Conservation (phyloP, 139 green algal species). For the Picochlorum sp. region DNA sequence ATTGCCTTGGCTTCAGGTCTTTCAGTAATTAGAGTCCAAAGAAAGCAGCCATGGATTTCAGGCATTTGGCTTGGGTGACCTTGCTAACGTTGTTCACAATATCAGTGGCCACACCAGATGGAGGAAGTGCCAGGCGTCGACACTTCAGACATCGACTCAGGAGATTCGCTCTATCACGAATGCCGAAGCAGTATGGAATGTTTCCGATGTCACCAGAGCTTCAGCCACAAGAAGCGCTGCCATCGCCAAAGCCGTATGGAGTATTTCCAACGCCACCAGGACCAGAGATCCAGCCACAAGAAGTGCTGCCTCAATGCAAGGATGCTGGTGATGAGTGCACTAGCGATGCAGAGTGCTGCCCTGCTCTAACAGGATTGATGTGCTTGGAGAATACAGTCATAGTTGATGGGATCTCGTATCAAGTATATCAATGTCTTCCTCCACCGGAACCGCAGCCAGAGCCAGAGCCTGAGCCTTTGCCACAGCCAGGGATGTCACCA, state of each 20-base stretch:
- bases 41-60: background rate
- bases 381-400: background rate
- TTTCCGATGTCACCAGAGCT: background rate
- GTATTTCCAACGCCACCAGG: background rate
- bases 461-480: background rate
- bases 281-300: background rate
- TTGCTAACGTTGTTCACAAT: background rate
- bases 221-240: background rate
- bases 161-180: background rate
- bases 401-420: background rate
- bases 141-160: background rate
- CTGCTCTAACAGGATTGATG: background rate
- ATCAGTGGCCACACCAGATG: background rate
- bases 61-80: background rate
- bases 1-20: background rate
- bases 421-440: constrained; percentile 5
- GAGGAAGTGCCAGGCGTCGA: background rate
- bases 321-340: constrained; percentile 1
- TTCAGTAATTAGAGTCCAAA: background rate
- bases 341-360: background rate
- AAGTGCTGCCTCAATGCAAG: constrained; percentile 1
- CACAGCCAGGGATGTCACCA: background rate
- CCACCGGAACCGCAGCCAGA: background rate
- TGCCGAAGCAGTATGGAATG: background rate
- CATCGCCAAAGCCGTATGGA: background rate